Conservation (phyloP, 116 monocot genomes). For the Zostera marina region DNA sequence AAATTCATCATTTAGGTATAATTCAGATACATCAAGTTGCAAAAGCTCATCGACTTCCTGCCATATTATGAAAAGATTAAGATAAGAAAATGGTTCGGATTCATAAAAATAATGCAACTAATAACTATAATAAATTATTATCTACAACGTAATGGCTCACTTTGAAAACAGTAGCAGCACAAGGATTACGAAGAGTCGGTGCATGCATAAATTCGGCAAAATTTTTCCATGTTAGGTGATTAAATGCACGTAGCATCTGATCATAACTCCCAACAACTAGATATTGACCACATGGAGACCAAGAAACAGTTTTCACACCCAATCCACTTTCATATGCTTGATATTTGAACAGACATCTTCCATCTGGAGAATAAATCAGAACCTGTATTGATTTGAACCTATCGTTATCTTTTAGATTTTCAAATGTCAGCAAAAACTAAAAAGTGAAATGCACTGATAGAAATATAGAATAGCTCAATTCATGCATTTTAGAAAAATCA, state of each 20-base stretch:
- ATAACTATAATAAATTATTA: neutral
- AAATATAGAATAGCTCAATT: neutral
- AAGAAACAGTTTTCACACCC: slow-evolving; percentile 87
- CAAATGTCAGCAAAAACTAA: neutral
- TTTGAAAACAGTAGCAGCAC: slow-evolving; percentile 57
- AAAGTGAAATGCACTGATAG: neutral
- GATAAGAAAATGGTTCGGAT: neutral
- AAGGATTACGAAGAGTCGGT: slow-evolving; percentile 44
- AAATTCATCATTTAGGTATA: slow-evolving; percentile 44
- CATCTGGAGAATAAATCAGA: slow-evolving; percentile 96
- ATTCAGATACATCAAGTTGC: slow-evolving; percentile 70
- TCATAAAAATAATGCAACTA: neutral
- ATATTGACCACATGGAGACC: slow-evolving; percentile 97
- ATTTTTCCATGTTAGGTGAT: slow-evolving; percentile 89
- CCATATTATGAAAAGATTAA: neutral
- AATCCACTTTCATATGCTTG: slow-evolving; percentile 95
- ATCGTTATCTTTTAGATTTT: slow-evolving; percentile 1
- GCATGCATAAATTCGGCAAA: slow-evolving; percentile 84
- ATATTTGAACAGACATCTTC: slow-evolving; percentile 91
- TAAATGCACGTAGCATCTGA: slow-evolving; percentile 63
- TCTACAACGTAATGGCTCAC: slow-evolving; percentile 9
- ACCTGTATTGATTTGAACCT: slow-evolving; percentile 34
- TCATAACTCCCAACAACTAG: slow-evolving; percentile 93
- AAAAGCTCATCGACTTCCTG: slow-evolving; percentile 84
- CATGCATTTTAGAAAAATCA: neutral